A percentile compares a stretch with the other conserved stretches of the same genome.
phyloP scores from a whole-genome alignment of 1,284 basidiomycete species.

The Kalmanozyma brasiliensis region DNA sequence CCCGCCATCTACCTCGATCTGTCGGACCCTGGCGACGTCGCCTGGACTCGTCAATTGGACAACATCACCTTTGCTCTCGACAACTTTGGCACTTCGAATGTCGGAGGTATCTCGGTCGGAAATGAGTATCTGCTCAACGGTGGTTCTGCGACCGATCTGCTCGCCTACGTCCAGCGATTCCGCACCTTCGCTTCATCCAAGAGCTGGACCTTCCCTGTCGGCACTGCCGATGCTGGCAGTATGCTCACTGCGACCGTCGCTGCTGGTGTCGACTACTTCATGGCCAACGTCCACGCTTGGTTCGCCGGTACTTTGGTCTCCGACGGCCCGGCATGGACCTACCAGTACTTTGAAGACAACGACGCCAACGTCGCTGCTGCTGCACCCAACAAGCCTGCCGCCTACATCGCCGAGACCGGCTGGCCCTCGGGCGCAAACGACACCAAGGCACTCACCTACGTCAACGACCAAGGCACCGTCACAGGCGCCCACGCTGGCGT shows the following conservation, averaged over 20 bases:
- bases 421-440: constrained; percentile 41
- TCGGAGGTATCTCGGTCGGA: constrained; percentile 41
- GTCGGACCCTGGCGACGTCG: constrained; percentile 24
- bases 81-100: constrained; percentile 34
- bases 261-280: constrained; percentile 41
- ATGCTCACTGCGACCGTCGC: constrained; percentile 37
- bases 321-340: constrained; percentile 39
- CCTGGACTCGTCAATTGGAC: constrained; percentile 31
- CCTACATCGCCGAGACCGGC: constrained; percentile 46
- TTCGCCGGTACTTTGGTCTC: constrained; percentile 37
- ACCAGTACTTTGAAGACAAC: constrained; percentile 33
- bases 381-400: constrained; percentile 29
- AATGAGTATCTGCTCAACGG: constrained; percentile 45
- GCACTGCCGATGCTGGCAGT: constrained; percentile 42
- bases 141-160: constrained; percentile 25
- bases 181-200: constrained; percentile 23
- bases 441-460: constrained; percentile 22
- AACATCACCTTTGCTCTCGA: constrained; percentile 41
- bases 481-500: constrained; percentile 32
- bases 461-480: constrained; percentile 26
- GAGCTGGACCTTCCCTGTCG: constrained; percentile 30
- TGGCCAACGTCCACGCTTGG: constrained; percentile 49
- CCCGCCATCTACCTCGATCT: constrained; percentile 39
- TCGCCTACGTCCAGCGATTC: constrained; percentile 36
- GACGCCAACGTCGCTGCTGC: constrained; percentile 24